These are phyloP conservation scores for Suhomyces xylopsoci DNA, from an alignment of 805 yeast species.

Conservation along the genomic window DNA sequence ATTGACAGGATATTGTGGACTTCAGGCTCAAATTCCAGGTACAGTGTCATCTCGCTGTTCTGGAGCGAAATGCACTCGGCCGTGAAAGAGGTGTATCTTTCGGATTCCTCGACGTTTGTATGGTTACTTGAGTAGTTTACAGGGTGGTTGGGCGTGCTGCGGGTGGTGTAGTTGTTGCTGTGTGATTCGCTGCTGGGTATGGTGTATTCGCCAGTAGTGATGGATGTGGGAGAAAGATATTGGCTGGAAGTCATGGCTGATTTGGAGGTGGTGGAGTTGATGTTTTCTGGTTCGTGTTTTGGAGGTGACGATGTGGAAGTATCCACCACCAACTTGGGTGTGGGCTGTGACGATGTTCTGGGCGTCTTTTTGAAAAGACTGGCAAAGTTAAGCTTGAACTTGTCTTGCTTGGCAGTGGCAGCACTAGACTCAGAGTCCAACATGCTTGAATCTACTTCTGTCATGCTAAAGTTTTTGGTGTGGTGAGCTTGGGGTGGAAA, in stretches of 20 bases:
- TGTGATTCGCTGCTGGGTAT: neutral
- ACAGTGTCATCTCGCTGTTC: conserved; percentile 36
- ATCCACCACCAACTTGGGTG: conserved; percentile 2
- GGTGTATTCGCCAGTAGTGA: conserved; percentile 6
- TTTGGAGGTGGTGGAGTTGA: neutral
- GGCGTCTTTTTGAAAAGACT: conserved; percentile 10
- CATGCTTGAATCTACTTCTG: neutral
- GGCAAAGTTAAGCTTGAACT: conserved; percentile 10
- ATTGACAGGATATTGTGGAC: neutral
- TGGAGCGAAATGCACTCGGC: conserved; percentile 37
- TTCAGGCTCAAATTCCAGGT: conserved; percentile 2
- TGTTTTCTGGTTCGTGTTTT: neutral
- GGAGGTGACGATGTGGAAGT: neutral
- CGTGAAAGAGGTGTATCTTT: conserved; percentile 28
- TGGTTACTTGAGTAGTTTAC: neutral
- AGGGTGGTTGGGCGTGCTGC: neutral
- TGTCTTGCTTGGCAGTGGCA: conserved; percentile 1
- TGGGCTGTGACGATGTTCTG: neutral
- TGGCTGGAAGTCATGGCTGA: neutral
- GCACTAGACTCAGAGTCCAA: neutral
- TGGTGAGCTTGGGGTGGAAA: neutral
- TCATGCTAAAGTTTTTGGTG: neutral
- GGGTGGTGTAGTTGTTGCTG: conserved; percentile 1
- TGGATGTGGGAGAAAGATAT: conserved; percentile 4
- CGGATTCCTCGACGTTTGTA: conserved; percentile 6